Conservation (phyloP, 352 stramenopile genomes). For the Phytopythium cucurbitacearum region DNA sequence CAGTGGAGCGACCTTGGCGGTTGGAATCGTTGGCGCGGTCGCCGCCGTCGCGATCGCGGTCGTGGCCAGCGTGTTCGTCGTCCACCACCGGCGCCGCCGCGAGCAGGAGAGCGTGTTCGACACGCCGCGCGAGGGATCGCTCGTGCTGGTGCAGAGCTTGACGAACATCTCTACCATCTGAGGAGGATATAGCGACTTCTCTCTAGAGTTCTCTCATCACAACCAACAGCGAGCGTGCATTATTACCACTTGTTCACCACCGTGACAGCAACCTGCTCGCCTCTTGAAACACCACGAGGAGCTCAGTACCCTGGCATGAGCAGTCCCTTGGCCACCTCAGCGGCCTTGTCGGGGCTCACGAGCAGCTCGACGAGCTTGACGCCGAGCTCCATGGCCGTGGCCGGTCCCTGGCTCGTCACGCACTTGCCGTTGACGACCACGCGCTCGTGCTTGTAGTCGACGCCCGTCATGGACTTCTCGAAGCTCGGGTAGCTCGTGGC, state of each 20-base stretch:
- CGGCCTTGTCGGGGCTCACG: constrained; percentile 51
- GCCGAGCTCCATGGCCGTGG: constrained; percentile 78
- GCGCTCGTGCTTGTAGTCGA: constrained; percentile 40
- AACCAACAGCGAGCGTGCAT: neutral
- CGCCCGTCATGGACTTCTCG: constrained; percentile 51
- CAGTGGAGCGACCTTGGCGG: neutral
- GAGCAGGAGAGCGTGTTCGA: constrained; percentile 11
- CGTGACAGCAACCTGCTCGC: neutral
- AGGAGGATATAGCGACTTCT: too few relatives aligned
- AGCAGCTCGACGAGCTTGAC: constrained; percentile 81
- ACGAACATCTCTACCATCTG: constrained; percentile 28
- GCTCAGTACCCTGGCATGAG: constrained; percentile 22
- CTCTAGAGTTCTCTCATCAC: neutral
- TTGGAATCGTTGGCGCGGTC: neutral
- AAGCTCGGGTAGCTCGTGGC: constrained; percentile 71
- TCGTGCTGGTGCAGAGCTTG: constrained; percentile 30
- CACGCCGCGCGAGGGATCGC: constrained; percentile 20
- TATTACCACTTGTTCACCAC: neutral
- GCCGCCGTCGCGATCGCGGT: constrained; percentile 4
- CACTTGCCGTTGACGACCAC: constrained; percentile 75
- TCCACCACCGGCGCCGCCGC: constrained; percentile 11
- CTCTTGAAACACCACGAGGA: neutral
- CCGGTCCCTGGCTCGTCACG: constrained; percentile 73
- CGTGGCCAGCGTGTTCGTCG: constrained; percentile 21
- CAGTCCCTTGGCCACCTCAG: constrained; percentile 52